Base-by-base conservation (phyloP, 768 basidiomycete species). In the Lyophyllum semitale region DNA sequence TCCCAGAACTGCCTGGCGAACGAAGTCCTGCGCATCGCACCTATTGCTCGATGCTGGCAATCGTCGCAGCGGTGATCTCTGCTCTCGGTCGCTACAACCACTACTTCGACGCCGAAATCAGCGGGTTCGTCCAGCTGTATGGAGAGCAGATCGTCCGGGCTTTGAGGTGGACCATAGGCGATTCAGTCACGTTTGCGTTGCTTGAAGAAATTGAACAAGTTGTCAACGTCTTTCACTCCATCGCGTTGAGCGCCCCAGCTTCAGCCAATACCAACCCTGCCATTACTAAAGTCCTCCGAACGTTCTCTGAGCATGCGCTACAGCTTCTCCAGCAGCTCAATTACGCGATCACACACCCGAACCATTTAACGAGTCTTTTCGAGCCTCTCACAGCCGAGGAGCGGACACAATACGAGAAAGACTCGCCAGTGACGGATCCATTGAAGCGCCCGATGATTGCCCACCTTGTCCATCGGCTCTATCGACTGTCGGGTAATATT, bases 281-380 rank as follows among this genome's bases (percentile, higher is more conserved):
- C 2, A 78, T 86, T 17, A 79, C 79, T 49, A 85, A 83, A 60
- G 82, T 93, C 6, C 77, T 94, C 40, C 77, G 79, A 0, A 83
- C 83, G 17, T 94, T 92, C 68, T 83, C 85, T 2, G 76, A 76
- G 0, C 84, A 84, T 57, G 85, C 88, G 0, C 71, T 95, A 18
- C 75, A 84, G 29, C 82, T 96, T 23, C 77, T 97, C 1, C 93
- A 94, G 65, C 90, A 94, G 59, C 72, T 97, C 58, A 95, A 94
- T 69, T 94, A 95, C 60, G 90, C 92, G 0, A 78, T 96, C 44
- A 88, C 92, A 0, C 95, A 98, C 69, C 95, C 95, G 7, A 91
- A 95, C 63, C 88, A 94, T 62, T 80, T 97, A 12, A 85, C 88
- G 1, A 87, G 87, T 59, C 76, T 92, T 25, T 76, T 95, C 61